A percentile compares a stretch with the other conserved stretches of the same genome.
phyloP scores from a whole-genome alignment of 306 rosid species.

The Fragaria iinumae region DNA sequence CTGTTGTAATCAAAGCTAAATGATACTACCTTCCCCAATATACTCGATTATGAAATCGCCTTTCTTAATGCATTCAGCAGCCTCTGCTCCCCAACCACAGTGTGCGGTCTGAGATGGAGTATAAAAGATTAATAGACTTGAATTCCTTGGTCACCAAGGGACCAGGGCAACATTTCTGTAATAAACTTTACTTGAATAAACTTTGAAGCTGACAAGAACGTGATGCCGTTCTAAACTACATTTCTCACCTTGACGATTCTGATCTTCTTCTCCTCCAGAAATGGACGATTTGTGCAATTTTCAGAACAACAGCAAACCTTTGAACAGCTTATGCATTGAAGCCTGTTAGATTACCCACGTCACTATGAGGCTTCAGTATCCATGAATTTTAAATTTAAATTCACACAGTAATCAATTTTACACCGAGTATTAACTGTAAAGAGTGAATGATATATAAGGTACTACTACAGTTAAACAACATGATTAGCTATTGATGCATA shows the following conservation, averaged over 20 bases:
- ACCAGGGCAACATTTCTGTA: neutral
- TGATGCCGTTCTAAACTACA: slow-evolving; percentile 1
- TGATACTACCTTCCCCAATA: slow-evolving; percentile 80
- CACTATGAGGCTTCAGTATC: neutral
- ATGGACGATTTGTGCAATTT: slow-evolving; percentile 80
- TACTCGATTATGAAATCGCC: slow-evolving; percentile 82
- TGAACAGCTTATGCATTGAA: slow-evolving; percentile 97
- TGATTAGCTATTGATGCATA: neutral
- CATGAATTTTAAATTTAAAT: neutral
- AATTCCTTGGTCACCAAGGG: neutral
- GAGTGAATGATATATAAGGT: neutral
- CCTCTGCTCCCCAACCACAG: slow-evolving; percentile 99
- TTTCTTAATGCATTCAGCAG: slow-evolving; percentile 61
- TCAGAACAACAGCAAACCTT: slow-evolving; percentile 81
- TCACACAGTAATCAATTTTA: neutral
- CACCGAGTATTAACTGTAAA: neutral
- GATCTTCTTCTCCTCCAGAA: slow-evolving; percentile 85
- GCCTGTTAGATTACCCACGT: slow-evolving; percentile 42
- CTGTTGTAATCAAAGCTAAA: neutral
- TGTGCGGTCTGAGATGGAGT: slow-evolving; percentile 62
- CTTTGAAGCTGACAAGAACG: neutral
- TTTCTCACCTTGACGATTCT: slow-evolving; percentile 68
- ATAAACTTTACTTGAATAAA: slow-evolving; percentile 6
- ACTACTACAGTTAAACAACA: neutral
- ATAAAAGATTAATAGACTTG: slow-evolving; percentile 6